Conservation (phyloP, 2,329 filamentous ascomycete genomes). For the Paecilomyces dactylethromorphus region DNA sequence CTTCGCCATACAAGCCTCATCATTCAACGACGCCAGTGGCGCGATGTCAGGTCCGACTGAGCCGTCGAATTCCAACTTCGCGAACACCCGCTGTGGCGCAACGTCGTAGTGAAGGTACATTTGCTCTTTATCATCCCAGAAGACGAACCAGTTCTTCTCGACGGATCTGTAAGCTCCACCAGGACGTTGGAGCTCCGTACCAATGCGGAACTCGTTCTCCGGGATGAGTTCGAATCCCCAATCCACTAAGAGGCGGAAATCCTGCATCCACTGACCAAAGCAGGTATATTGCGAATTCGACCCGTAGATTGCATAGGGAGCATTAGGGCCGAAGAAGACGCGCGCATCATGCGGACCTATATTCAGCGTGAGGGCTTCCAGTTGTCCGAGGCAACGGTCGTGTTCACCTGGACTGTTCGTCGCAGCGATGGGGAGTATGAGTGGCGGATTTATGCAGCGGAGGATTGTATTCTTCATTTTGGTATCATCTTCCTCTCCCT, state of each 20-base stretch:
- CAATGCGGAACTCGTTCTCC: slow-evolving; percentile 30
- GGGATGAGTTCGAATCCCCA: slow-evolving; percentile 25
- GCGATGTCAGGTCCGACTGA: slow-evolving; percentile 44
- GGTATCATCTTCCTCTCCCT: background rate
- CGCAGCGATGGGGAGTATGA: slow-evolving; percentile 40
- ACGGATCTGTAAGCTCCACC: slow-evolving; percentile 33
- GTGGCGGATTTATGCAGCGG: slow-evolving; percentile 21
- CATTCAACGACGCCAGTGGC: slow-evolving; percentile 25
- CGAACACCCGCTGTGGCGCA: slow-evolving; percentile 44
- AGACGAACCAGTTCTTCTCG: slow-evolving; percentile 60
- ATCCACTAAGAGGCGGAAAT: slow-evolving; percentile 46
- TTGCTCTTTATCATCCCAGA: slow-evolving; percentile 47
- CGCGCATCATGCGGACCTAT: slow-evolving; percentile 54
- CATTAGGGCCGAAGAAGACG: slow-evolving; percentile 49
- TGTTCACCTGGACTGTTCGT: slow-evolving; percentile 27
- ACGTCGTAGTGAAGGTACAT: slow-evolving; percentile 52
- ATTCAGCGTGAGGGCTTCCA: slow-evolving; percentile 38
- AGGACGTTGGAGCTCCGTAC: slow-evolving; percentile 49
- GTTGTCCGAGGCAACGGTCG: slow-evolving; percentile 39
- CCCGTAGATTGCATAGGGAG: slow-evolving; percentile 48
- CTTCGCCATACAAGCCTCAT: slow-evolving; percentile 41
- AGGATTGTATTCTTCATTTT: background rate
- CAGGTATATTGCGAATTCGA: slow-evolving; percentile 51
- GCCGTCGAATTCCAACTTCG: slow-evolving; percentile 40
- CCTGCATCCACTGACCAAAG: slow-evolving; percentile 52